Percentiles rank a stretch among this genome's conserved stretches.
Conservation (phyloP, 441 rosid species). For the Gossypium laxum region DNA sequence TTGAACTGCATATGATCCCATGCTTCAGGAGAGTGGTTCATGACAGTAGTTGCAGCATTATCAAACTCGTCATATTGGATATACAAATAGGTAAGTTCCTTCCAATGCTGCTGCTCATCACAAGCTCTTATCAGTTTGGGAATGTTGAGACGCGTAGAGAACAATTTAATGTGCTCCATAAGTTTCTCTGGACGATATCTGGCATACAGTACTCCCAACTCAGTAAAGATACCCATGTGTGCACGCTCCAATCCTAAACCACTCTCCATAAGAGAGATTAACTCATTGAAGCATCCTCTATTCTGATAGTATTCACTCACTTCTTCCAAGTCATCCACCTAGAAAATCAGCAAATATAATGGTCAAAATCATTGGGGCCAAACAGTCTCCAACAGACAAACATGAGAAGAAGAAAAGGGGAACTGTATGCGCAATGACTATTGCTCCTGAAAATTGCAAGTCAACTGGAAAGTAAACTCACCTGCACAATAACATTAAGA, state of each 20-base stretch:
- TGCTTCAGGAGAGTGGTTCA: constrained; percentile 99
- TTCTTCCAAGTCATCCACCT: constrained; percentile 99
- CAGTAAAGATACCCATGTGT: constrained; percentile 98
- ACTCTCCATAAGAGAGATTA: constrained; percentile 98
- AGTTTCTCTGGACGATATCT: constrained; percentile 94
- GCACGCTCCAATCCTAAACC: constrained; percentile 97
- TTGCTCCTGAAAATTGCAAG: background rate
- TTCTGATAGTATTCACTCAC: constrained; percentile 96
- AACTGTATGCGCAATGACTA: background rate
- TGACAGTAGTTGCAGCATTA: constrained; percentile 95
- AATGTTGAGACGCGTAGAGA: constrained; percentile 93
- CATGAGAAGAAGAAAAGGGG: background rate
- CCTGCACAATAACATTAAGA: constrained; percentile 91
- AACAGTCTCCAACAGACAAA: background rate
- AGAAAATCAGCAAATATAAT: background rate
- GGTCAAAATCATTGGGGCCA: background rate
- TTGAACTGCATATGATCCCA: constrained; percentile 99
- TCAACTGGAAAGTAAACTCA: constrained; percentile 18
- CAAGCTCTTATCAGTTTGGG: constrained; percentile 96
- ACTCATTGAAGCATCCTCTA: constrained; percentile 92
- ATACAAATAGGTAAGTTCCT: constrained; percentile 80
- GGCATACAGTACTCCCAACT: constrained; percentile 94
- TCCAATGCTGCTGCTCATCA: constrained; percentile 99
- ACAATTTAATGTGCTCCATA: constrained; percentile 97
- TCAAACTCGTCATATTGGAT: constrained; percentile 93